Base-by-base conservation (phyloP, 1,139 yeast species). In the Lodderomyces orthopsilosis region DNA sequence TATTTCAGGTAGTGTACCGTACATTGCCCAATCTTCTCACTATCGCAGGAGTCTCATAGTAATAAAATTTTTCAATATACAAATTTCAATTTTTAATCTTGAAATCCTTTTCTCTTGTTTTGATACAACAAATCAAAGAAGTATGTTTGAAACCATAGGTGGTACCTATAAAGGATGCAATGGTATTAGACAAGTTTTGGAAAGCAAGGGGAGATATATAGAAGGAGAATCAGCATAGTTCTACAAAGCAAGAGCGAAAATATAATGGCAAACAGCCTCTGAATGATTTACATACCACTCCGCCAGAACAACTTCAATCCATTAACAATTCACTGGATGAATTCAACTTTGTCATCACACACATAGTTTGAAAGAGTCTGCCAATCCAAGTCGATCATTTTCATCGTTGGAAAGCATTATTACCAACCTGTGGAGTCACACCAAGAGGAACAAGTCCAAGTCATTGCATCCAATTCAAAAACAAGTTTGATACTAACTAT, bases 401-500 rank as follows among this genome's bases (percentile, higher is more conserved):
- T n/a, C n/a, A n/a, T n/a, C n/a, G n/a, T n/a, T n/a, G n/a, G n/a
- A n/a, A n/a, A n/a, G n/a, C n/a, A n/a, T n/a, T n/a, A n/a, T n/a
- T n/a, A n/a, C n/a, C n/a, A n/a, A n/a, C n/a, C n/a, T n/a, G n/a
- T n/a, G n/a, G n/a, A n/a, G n/a, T n/a, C n/a, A n/a, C n/a, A n/a
- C n/a, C n/a, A n/a, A n/a, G n/a, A n/a, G n/a, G n/a, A n/a, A 30
- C n/a, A 4, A 19, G 15, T 34, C 26, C 37, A 22, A 13, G 19
- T 35, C 19, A 35, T 35, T 35, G 37, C 27, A 22, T 34, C 15
- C 17, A 34, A 5, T 23, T 15, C 8, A 17, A 1, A 37, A 27
- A 6, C n/a, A 19, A 9, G 14, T 23, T 24, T 39, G 33, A 42
- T 59, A 62, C 66, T 62, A 61, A 61, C 66, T 49, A 34, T 24